phyloP scores from a whole-genome alignment of 345 rosid species.

The Eucalyptus erythrocorys region DNA sequence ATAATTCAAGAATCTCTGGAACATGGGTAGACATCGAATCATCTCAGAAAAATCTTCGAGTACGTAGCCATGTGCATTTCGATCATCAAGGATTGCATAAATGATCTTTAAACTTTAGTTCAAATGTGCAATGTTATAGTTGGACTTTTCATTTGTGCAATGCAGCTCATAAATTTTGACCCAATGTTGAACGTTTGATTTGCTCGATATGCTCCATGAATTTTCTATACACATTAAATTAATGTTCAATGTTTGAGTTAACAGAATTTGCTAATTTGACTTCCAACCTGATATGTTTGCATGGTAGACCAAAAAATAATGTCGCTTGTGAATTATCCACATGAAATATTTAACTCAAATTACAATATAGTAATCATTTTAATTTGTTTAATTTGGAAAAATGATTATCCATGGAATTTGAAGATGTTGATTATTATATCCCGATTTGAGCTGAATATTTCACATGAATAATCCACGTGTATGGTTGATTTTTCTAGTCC shows the following conservation, averaged over 20 bases:
- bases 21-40: not conserved
- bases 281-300: not conserved
- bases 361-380: not conserved
- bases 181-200: not conserved
- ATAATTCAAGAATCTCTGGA: not conserved
- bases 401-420: not conserved
- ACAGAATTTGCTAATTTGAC: not conserved
- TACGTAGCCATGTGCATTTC: not conserved
- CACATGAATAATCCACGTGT: not conserved
- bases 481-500: not conserved
- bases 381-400: not conserved
- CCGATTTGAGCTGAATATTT: not conserved
- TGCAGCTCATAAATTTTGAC: fast-evolving
- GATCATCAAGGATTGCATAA: not conserved
- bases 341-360: not conserved
- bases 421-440: not conserved
- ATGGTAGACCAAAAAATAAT: not conserved
- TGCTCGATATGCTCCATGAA: not conserved
- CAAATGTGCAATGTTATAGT: fast-evolving
- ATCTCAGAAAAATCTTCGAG: not conserved
- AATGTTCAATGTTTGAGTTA: not conserved
- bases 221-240: not conserved
- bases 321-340: not conserved
- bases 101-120: not conserved
- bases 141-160: fast-evolving